Base-by-base conservation (phyloP, 2,329 filamentous ascomycete species). In the Emergomyces orientalis region DNA sequence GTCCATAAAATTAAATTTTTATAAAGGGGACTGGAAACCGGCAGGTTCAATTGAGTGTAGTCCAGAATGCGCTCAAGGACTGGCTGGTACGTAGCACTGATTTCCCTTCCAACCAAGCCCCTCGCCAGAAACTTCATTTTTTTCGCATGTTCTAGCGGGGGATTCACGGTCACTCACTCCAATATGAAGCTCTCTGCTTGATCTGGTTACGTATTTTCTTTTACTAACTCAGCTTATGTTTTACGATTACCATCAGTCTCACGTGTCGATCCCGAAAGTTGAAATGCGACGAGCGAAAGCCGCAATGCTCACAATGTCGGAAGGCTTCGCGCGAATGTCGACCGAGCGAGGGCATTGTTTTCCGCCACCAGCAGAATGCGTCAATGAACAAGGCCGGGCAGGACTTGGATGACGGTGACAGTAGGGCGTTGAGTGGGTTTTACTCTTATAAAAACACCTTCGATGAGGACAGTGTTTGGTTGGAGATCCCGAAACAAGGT, bases 391-490 rank as follows among this genome's bases (percentile, higher is more conserved):
- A 81, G 58, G 70, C 72, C 45, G 74, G 75, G 17, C 76, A 77
- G 54, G 72, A 71, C 22, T 71, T 73, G 30, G 76, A 79, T 17
- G 67, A 70, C 13, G 70, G 71, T 5, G 73, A 70, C 17, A 72
- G 74, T 52, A 79, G 78, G 43, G 78, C 76, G 59, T 73, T 87
- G 65, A 83, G 83, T 65, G 81, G 82, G 22, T 87, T 87, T 71
- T 87, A 86, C 70, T 83, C 83, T 30, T 87, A 87, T 72, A 86
- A 85, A 70, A 85, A 87, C 73, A 86, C 84, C 1, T 87, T 87
- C 68, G 78, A 81, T 63, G 79, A 84, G 63, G 77, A 83, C 64
- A 84, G 80, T 63, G 77, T 83, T n/a, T 87, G 85, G 85, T 75
- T 87, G 41, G 81, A 85, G 64, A 81, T 87, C 39, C 85, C 85